phyloP scores from a whole-genome alignment of 2,329 filamentous ascomycete species.

The Cladosporium sp. region DNA sequence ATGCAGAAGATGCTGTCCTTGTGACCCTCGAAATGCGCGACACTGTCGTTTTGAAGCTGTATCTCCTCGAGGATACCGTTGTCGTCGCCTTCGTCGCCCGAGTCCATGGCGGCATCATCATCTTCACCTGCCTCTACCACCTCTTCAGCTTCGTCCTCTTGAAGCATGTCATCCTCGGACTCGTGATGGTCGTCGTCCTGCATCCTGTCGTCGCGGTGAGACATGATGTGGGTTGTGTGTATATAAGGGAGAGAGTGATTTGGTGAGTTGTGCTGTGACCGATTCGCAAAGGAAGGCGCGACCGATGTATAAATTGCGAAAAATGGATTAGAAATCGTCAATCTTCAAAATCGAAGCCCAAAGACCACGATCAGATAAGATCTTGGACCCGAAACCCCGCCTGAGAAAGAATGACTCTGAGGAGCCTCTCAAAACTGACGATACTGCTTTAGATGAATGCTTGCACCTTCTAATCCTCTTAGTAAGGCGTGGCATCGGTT shows the following conservation, averaged over 20 bases:
- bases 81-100: conserved; percentile 61
- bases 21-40: conserved; percentile 87
- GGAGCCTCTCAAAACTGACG: background rate
- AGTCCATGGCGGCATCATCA: conserved; percentile 77
- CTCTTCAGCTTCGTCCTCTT: conserved; percentile 77
- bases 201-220: conserved; percentile 19
- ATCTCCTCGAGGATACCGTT: conserved; percentile 68
- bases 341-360: background rate
- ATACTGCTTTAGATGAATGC: background rate
- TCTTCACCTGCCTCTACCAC: conserved; percentile 61
- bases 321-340: conserved; percentile 10
- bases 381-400: background rate
- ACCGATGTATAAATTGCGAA: background rate
- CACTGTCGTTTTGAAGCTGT: conserved; percentile 83
- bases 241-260: background rate
- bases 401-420: background rate
- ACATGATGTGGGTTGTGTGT: background rate
- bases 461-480: background rate
- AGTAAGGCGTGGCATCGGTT: background rate
- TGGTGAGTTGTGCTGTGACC: background rate
- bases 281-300: background rate
- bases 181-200: conserved; percentile 47
- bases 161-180: conserved; percentile 70
- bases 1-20: conserved; percentile 93
- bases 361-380: conserved; percentile 5